phyloP scores from a whole-genome alignment of 2,329 filamentous ascomycete genomes.

The Penicillium sp. region DNA sequence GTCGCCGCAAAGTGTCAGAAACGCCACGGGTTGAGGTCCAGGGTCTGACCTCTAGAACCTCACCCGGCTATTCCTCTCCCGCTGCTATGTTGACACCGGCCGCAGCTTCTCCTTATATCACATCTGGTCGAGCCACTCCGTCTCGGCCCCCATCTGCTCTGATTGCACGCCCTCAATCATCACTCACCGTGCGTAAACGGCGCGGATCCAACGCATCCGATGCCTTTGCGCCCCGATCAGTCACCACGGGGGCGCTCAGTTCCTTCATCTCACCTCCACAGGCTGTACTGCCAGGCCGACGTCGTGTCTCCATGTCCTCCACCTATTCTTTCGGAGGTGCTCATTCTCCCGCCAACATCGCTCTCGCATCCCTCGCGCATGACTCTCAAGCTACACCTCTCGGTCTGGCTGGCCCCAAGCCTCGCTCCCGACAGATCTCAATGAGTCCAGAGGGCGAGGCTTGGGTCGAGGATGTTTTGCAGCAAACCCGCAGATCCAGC shows the following conservation, averaged over 20 bases:
- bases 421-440: constrained; percentile 40
- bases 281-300: constrained; percentile 21
- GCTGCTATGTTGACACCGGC: constrained; percentile 25
- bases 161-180: constrained; percentile 40
- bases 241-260: constrained; percentile 31
- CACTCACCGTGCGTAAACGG: constrained; percentile 43
- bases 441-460: constrained; percentile 50
- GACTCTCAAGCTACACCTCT: constrained; percentile 40
- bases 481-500: constrained; percentile 44
- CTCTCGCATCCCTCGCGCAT: constrained; percentile 10
- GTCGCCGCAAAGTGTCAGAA: constrained; percentile 64
- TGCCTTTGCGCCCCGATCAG: constrained; percentile 27
- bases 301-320: constrained; percentile 41
- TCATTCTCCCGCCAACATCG: constrained; percentile 27
- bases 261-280: constrained; percentile 31
- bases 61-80: constrained; percentile 33
- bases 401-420: constrained; percentile 49
- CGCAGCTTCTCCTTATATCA: constrained; percentile 15
- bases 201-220: constrained; percentile 40
- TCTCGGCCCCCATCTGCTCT: constrained; percentile 41
- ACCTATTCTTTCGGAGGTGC: constrained; percentile 36
- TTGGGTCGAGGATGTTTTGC: constrained; percentile 50
- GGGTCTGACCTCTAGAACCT: constrained; percentile 43
- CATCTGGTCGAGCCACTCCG: constrained; percentile 35
- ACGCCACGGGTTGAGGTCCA: constrained; percentile 57